Conservation (phyloP, 78 protist species). For the Pelomyxa schiedti region DNA sequence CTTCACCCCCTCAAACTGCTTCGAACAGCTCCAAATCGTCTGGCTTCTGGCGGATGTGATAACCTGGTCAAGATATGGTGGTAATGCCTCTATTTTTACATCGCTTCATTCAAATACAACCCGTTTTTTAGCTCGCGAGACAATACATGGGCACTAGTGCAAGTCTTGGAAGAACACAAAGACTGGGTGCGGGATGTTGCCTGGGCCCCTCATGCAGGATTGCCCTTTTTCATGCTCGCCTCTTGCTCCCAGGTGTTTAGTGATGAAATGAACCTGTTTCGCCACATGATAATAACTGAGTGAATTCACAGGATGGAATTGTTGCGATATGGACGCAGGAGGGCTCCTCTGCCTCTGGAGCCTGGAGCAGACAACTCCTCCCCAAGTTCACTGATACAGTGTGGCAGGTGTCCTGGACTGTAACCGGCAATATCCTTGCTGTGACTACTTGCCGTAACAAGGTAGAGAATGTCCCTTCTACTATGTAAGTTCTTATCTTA, state of each 20-base stretch:
- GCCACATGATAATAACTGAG: neutral
- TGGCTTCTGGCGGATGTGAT: constrained; percentile 91
- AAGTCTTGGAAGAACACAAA: constrained; percentile 56
- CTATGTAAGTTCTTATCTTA: neutral
- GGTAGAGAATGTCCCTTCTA: constrained; percentile 2
- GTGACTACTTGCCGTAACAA: constrained; percentile 69
- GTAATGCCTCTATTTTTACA: neutral
- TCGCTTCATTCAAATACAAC: neutral
- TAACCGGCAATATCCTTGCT: constrained; percentile 74
- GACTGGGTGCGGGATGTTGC: constrained; percentile 97
- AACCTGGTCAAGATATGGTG: constrained; percentile 74
- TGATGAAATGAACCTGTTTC: neutral
- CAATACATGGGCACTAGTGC: constrained; percentile 25
- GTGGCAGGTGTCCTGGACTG: constrained; percentile 82
- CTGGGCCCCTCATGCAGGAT: constrained; percentile 83
- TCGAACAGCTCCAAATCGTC: constrained; percentile 35
- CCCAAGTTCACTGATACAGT: constrained; percentile 44
- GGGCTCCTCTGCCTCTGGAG: neutral
- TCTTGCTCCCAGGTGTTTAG: too few species aligned
- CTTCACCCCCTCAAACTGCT: neutral
- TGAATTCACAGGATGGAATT: constrained; percentile 67
- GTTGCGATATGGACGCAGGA: constrained; percentile 71
- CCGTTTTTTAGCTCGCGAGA: neutral
- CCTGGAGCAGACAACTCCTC: constrained; percentile 35
- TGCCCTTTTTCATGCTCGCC: constrained; percentile 46